Evolutionary conservation across 306 rosid genomes (phyloP), one percentile per base, ranked within the genome.

Genomic region (Abrus pulchellus): DNA sequence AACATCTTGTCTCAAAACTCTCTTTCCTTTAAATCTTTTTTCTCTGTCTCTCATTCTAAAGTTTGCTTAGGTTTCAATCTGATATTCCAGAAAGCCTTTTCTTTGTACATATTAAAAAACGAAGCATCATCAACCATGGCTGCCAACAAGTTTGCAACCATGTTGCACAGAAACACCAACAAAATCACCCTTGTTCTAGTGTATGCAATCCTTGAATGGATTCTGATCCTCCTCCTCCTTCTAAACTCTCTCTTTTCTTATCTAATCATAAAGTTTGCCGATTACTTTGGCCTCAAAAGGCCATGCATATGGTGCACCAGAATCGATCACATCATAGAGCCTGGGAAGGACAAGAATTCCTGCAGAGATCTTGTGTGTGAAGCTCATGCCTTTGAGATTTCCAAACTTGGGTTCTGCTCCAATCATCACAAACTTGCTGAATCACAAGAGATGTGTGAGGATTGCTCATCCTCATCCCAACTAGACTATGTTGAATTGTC

Each of bases 221-320:
- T 83, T 86, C 84, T 96, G 57, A 96, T 96, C 73, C 2, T 86
- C 49, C 89, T 92, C 38, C 97, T 96, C 9, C 94, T 96, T 41
- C 86, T 93, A 27, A 94, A 93, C 56, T 94, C 97, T 14, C 91
- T 96, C 1, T 93, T 96, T 20, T 96, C 99, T 14, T 96, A 86
- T 78, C 78, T 92, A 8, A 92, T 93, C 88, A 55, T 87, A 9
- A 96, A 93, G 71, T 93, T 92, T 62, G 89, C 98, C 6, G 93
- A 93, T 75, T 90, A 65, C 82, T 96, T 96, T 75, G 98, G 98
- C 81, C 98, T 96, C 13, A 88, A 90, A 77, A 89, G 82, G 27
- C 99, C 99, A 2, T 96, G 99, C 82, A 64, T 92, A 2, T 93
- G 93, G 97, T 96, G 99, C 66, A 87, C 93, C 2, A 90, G 98